A percentile compares a stretch with the other conserved stretches of the same genome.
These are phyloP conservation scores for Penicillium sp. DNA, from an alignment of 2,329 filamentous ascomycete species.

Conservation along the genomic window DNA sequence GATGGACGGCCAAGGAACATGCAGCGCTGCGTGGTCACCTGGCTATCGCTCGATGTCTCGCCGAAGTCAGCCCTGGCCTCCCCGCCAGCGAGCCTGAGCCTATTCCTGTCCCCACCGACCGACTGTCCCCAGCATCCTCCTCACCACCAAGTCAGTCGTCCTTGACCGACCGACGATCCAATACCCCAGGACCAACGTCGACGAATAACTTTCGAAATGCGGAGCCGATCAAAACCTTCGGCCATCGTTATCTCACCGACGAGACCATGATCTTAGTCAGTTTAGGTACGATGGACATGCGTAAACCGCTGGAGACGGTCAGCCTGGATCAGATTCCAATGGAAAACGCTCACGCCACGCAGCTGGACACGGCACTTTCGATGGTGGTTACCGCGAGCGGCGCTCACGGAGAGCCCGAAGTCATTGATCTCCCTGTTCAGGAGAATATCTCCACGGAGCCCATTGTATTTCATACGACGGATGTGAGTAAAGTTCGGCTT, in stretches of 20 bases:
- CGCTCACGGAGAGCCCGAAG: constrained; percentile 77
- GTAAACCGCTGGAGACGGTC: constrained; percentile 73
- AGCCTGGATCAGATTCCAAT: constrained; percentile 83
- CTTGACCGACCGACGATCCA: constrained; percentile 40
- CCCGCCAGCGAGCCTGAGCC: constrained; percentile 31
- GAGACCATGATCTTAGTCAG: constrained; percentile 88
- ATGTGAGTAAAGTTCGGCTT: constrained; percentile 75
- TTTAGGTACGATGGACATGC: constrained; percentile 88
- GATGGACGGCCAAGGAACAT: constrained; percentile 92
- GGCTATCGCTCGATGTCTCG: constrained; percentile 66
- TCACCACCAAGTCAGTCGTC: constrained; percentile 36
- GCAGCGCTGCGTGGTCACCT: constrained; percentile 85
- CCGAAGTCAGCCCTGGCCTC: constrained; percentile 47
- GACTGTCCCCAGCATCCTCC: constrained; percentile 26
- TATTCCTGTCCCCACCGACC: constrained; percentile 24
- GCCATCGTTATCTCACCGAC: constrained; percentile 86
- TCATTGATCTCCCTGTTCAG: constrained; percentile 87
- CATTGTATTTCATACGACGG: constrained; percentile 76
- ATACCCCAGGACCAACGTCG: constrained; percentile 21
- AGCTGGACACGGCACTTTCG: constrained; percentile 89
- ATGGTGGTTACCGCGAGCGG: constrained; percentile 82
- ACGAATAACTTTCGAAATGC: constrained; percentile 42
- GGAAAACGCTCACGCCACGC: constrained; percentile 80
- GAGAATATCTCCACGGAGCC: constrained; percentile 92
- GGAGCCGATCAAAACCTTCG: constrained; percentile 89